phyloP scores from a whole-genome alignment of 768 basidiomycete species.

The Amanita rubescens region DNA sequence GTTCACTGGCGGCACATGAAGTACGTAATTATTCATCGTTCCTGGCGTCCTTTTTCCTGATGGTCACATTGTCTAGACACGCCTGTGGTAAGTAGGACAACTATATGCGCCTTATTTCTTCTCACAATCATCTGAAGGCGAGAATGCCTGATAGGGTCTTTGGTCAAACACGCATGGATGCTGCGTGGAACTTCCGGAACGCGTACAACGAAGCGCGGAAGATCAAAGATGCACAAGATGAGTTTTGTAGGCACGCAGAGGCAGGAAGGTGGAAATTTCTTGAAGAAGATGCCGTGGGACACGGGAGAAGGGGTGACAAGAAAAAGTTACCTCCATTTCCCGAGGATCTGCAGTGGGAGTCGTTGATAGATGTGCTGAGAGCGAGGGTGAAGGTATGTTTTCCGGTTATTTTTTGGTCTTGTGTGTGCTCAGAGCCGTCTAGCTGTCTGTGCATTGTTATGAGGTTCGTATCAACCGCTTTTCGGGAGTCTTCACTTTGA shows the following conservation, averaged over 20 bases:
- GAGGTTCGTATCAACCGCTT: conserved; percentile 19
- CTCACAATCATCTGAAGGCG: conserved; percentile 27
- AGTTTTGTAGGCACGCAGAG: conserved; percentile 47
- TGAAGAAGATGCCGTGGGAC: not conserved
- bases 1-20: conserved; percentile 74
- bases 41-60: not conserved
- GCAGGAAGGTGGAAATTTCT: conserved; percentile 37
- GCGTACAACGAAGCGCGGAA: conserved; percentile 65
- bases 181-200: conserved; percentile 59
- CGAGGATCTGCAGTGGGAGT: conserved; percentile 61
- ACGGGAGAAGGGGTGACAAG: conserved; percentile 7
- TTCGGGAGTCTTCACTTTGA: not conserved
- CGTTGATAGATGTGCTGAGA: conserved; percentile 61
- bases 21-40: conserved; percentile 21
- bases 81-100: conserved; percentile 42
- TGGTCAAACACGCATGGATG: conserved; percentile 50
- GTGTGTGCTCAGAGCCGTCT: not conserved
- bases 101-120: conserved; percentile 10
- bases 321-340: conserved; percentile 36
- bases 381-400: conserved; percentile 64
- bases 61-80: conserved; percentile 33
- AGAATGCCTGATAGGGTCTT: conserved; percentile 48
- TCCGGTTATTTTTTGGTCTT: not conserved
- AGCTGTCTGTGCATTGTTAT: conserved; percentile 38
- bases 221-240: conserved; percentile 62